A percentile compares a stretch with the other conserved stretches of the same genome.
Conservation (phyloP, 75 land plant species). For the Larix kaempferi region DNA sequence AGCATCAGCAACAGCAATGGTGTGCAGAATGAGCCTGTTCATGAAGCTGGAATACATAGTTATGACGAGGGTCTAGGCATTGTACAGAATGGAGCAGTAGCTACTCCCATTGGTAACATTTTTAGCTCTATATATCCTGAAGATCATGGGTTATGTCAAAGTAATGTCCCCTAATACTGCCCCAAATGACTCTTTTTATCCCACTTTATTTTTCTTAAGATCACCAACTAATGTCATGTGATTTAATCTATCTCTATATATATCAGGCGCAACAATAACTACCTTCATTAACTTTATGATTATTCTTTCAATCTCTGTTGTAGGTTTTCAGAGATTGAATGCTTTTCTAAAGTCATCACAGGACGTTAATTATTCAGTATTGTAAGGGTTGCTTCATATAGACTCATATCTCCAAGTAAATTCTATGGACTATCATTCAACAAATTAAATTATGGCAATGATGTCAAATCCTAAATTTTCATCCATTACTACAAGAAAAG, state of each 20-base stretch:
- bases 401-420: background rate
- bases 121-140: background rate
- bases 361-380: background rate
- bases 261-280: background rate
- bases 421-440: background rate
- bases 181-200: no score
- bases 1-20: background rate
- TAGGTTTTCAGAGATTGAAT: background rate
- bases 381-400: background rate
- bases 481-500: background rate
- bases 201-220: no score
- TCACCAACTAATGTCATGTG: background rate
- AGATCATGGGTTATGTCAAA: no score
- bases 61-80: constrained; percentile 7
- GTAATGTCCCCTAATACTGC: no score
- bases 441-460: background rate
- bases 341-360: background rate
- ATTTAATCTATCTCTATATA: background rate
- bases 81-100: constrained; percentile 4
- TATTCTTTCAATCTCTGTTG: background rate
- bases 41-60: constrained; percentile 1
- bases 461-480: background rate
- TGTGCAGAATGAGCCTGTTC: constrained; percentile 4
- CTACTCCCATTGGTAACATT: background rate
- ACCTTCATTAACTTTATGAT: background rate